Base-by-base conservation (phyloP, 1,284 basidiomycete species). In the Microbotryum saponariae region DNA sequence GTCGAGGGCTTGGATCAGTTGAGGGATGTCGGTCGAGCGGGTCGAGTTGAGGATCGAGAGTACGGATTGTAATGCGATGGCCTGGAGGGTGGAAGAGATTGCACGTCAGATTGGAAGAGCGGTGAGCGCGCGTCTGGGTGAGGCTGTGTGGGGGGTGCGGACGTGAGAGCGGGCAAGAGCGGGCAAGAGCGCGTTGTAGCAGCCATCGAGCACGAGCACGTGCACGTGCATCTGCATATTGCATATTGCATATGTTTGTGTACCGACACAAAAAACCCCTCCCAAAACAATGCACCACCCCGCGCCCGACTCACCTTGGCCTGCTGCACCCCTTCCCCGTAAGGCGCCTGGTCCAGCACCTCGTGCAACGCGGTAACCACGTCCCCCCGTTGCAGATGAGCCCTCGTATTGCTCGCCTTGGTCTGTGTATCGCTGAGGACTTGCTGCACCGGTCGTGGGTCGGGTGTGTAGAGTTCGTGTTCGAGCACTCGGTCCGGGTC, bases 41-140 rank as follows among this genome's bases (percentile, higher is more conserved):
- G 93, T 97, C 61, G 89, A 92, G 78, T 96, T 97, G 66, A 98
- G 83, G 67, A 97, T 91, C 4, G 90, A 87, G 42, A 97, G 82
- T n/a, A 98, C 80, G 1, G 87, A 85, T 67, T 86, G 82, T 16
- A 94, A 83, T 1, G 88, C 91, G 46, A 90, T 74, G 69, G 79
- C 84, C 87, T 93, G 72, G 23, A 29, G 23, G 51, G 53, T 27
- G 16, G 20, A 23, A 8, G 25, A 31, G 31, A 20, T 33, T 33
- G 16, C 14, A 9, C 25, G 25, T 51, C 3, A 21, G 9, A 6
- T 10, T 14, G 16, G 5, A 14, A 46, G 53, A 45, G 42, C 29
- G 5, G 14, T 16, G 27, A 27, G 27, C 27, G 5, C 27, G 0
- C 27, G 27, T 27, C 27, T 27, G 27, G 27, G 27, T 27, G 23